Percentiles rank a stretch among this genome's conserved stretches.
Conservation (phyloP, 2,329 filamentous ascomycete species). For the Colletotrichum sp. region DNA sequence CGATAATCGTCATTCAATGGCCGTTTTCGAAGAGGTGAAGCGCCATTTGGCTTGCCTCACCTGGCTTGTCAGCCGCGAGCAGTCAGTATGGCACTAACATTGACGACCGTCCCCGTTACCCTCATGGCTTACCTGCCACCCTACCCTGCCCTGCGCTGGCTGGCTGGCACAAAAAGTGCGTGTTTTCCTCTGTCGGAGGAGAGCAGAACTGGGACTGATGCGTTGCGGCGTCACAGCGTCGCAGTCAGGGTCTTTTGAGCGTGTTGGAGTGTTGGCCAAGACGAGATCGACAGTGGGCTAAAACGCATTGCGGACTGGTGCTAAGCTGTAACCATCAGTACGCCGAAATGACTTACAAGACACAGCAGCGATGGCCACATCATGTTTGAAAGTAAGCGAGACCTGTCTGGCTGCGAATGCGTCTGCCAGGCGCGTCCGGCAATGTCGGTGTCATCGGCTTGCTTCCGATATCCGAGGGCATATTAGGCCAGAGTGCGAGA, state of each 20-base stretch:
- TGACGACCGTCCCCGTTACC: not conserved
- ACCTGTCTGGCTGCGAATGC: not conserved
- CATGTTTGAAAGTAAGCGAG: conserved; percentile 2
- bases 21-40: conserved; percentile 10
- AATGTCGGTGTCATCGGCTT: not conserved
- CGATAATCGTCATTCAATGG: not conserved
- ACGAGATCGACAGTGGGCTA: not conserved
- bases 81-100: not conserved
- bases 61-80: not conserved
- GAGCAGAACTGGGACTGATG: not conserved
- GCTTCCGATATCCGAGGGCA: not conserved
- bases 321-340: not conserved
- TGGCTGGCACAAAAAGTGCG: not conserved
- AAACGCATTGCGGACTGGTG: not conserved
- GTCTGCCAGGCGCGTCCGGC: not conserved
- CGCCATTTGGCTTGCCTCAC: not conserved
- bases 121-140: not conserved
- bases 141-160: not conserved
- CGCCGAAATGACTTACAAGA: not conserved
- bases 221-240: not conserved
- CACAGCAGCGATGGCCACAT: not conserved
- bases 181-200: not conserved
- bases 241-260: not conserved
- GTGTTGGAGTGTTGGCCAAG: not conserved
- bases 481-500: not conserved